These are phyloP conservation scores for Leccinum pellstonianum DNA, from an alignment of 768 basidiomycete genomes.

Conservation along the genomic window DNA sequence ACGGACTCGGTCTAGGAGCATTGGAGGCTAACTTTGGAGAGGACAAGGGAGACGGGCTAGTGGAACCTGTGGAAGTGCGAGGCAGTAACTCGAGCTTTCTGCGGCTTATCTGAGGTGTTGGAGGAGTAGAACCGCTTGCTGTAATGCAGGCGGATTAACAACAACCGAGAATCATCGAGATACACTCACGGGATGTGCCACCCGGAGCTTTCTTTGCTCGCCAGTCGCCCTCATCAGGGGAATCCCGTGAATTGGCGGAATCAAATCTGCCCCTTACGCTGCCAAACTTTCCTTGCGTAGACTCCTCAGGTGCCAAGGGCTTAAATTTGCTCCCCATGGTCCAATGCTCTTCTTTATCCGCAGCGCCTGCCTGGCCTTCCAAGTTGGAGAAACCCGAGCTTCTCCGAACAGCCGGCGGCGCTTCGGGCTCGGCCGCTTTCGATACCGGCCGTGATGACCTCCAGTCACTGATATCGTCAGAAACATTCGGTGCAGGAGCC, in stretches of 20 bases:
- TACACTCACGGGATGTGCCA: conserved; percentile 62
- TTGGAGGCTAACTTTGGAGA: conserved; percentile 69
- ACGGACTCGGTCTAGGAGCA: conserved; percentile 65
- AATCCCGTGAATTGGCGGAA: conserved; percentile 50
- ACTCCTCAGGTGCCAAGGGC: conserved; percentile 44
- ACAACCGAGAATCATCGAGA: conserved; percentile 4
- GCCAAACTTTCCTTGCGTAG: conserved; percentile 43
- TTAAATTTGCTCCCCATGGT: conserved; percentile 72
- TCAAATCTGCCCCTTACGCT: conserved; percentile 52
- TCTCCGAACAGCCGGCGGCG: conserved; percentile 51
- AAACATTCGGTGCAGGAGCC: conserved; percentile 46
- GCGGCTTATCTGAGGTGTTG: conserved; percentile 77
- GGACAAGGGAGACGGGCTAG: conserved; percentile 70
- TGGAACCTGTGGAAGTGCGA: conserved; percentile 64
- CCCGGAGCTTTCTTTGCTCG: conserved; percentile 48
- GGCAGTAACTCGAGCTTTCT: conserved; percentile 86
- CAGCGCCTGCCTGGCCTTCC: conserved; percentile 46
- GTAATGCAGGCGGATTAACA: conserved; percentile 11
- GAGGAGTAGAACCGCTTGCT: conserved; percentile 74
- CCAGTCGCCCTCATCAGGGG: conserved; percentile 71
- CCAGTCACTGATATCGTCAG: conserved; percentile 70
- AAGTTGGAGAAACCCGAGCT: conserved; percentile 54
- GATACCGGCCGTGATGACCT: conserved; percentile 52
- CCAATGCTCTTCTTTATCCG: conserved; percentile 83
- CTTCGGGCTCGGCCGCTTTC: conserved; percentile 45